phyloP scores from a whole-genome alignment of 2,329 filamentous ascomycete species.

The Diaporthe aspalathi region DNA sequence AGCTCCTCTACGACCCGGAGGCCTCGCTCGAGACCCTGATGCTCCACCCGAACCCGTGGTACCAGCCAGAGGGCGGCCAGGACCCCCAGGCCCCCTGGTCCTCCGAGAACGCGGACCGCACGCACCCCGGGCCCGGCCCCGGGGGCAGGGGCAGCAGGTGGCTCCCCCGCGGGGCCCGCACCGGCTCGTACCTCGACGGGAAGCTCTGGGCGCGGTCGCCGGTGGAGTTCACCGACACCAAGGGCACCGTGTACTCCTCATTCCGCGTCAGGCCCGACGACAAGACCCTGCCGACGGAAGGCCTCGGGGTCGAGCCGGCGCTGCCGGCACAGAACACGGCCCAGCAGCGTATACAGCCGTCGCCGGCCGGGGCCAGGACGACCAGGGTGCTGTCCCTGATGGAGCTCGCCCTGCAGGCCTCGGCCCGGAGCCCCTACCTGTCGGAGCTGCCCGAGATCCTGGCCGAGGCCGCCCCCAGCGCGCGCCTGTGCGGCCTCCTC shows the following conservation, averaged over 20 bases:
- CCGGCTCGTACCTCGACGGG: conserved; percentile 11
- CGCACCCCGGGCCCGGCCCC: conserved; percentile 13
- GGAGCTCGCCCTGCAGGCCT: conserved; percentile 61
- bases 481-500: conserved; percentile 55
- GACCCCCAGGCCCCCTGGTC: conserved; percentile 38
- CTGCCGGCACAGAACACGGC: conserved; percentile 6
- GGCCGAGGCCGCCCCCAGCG: conserved; percentile 54
- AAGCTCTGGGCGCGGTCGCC: conserved; percentile 42
- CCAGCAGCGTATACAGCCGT: conserved; percentile 4
- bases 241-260: conserved; percentile 40
- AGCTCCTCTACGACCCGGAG: conserved; percentile 59
- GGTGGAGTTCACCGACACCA: conserved; percentile 46
- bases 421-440: conserved; percentile 56
- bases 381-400: conserved; percentile 60
- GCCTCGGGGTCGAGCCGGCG: conserved; percentile 14
- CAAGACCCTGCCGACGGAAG: conserved; percentile 38
- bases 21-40: conserved; percentile 62
- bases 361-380: conserved; percentile 1
- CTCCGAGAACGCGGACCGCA: conserved; percentile 27
- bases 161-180: conserved; percentile 12
- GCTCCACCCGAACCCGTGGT: conserved; percentile 73
- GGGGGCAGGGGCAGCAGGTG: conserved; percentile 32
- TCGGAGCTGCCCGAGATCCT: conserved; percentile 53
- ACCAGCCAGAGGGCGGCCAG: conserved; percentile 46
- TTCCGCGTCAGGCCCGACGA: conserved; percentile 41